Conservation (phyloP, 345 rosid species). For the Eucalyptus guilfoylei region DNA sequence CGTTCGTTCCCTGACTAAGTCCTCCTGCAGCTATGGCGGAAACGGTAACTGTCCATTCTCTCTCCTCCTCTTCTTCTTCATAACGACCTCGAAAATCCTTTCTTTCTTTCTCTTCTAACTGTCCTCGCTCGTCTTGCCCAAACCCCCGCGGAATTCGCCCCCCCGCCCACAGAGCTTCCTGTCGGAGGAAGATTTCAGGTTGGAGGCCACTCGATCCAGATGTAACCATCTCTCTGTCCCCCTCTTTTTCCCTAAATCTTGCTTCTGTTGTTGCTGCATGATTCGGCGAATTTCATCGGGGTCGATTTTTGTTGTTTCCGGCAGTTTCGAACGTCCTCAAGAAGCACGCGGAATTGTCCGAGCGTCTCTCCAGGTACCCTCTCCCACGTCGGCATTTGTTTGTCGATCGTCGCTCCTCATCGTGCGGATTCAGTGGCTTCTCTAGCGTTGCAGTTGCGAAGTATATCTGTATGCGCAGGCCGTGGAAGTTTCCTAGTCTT, state of each 20-base stretch:
- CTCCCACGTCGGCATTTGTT: not conserved
- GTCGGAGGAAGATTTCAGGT: not conserved
- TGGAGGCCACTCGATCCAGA: not conserved
- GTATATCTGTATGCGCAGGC: not conserved
- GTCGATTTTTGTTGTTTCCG: not conserved
- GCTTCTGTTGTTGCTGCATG: not conserved
- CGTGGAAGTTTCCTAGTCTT: not conserved
- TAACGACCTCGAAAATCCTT: not conserved
- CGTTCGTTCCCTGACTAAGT: not conserved
- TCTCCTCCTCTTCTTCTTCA: not conserved
- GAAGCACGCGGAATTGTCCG: constrained; percentile 72
- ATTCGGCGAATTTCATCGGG: not conserved
- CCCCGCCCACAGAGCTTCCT: not conserved
- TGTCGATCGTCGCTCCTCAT: not conserved
- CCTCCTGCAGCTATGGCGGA: not conserved
- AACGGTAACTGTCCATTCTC: not conserved
- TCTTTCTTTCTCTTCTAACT: not conserved
- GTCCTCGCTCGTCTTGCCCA: not conserved
- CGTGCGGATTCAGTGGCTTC: not conserved
- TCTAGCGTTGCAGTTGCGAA: not conserved
- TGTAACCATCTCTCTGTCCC: not conserved
- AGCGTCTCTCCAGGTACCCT: constrained; percentile 63
- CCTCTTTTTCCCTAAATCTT: not conserved
- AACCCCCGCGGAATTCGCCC: not conserved
- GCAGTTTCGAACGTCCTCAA: constrained; percentile 77